Base-by-base conservation (phyloP, 768 basidiomycete genomes). In the Boletus rufocinnamomeus region DNA sequence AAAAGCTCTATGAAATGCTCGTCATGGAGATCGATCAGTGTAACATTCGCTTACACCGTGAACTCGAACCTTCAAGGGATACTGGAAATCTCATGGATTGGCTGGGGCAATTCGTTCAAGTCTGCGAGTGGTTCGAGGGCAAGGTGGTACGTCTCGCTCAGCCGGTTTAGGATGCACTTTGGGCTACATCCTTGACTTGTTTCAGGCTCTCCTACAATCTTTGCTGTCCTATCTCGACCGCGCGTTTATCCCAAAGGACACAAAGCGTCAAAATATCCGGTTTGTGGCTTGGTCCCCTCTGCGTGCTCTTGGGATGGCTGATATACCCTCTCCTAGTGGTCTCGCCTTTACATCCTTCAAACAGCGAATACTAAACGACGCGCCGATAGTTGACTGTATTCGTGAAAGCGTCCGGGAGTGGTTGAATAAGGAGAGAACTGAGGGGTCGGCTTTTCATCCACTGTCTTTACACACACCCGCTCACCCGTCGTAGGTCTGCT, bases 181-280 rank as follows among this genome's bases (percentile, higher is more conserved):
- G 50, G 17, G 52, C 44, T 58, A 56, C 56, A 54, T 46, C 6
- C 14, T 59, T 41, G 19, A n/a, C 11, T 43, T 11, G 37, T 44
- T 61, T 25, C 61, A 90, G 88, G 70, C 74, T 5, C 72, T 91
- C 21, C 66, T 92, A 3, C 73, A 81, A 60, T 86, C 86, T 0
- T 72, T 92, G 27, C 72, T 92, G 52, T 82, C 89, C 3, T 88
- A 87, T 68, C 72, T 93, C 51, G 90, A 94, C 66, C 83, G 88
- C 66, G 78, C 79, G 0, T 91, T 86, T 62, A 78, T 90, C 11
- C 65, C 69, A 0, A 73, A 75, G 41, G 71, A 79, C 34, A 72
- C 75, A 28, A 71, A 74, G 14, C 55, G 76, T 16, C 63, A 65
- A 9, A 73, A 70, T 16, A 80, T 87, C 47, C 79, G 72, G 89